These are phyloP conservation scores for Neopestalotiopsis clavispora DNA, from an alignment of 2,329 filamentous ascomycete genomes.

Conservation along the genomic window DNA sequence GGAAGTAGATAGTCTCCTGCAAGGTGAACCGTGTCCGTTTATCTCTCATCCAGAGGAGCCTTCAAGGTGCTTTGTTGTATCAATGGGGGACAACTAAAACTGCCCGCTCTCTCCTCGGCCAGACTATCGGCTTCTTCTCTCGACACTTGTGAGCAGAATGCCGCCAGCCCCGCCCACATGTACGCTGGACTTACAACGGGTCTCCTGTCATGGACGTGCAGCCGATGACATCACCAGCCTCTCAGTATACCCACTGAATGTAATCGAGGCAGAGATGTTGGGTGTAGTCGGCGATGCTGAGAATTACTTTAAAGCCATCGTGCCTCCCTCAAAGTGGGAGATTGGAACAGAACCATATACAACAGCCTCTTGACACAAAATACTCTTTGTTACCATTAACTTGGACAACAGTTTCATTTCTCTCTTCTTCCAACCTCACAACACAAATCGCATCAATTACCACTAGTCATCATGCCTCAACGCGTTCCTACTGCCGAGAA, in stretches of 20 bases:
- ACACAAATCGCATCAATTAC: constrained; percentile 14
- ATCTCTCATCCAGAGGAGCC: neutral
- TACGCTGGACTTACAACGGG: neutral
- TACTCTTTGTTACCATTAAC: neutral
- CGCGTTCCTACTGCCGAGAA: constrained; percentile 59
- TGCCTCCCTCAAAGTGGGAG: neutral
- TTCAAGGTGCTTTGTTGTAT: neutral
- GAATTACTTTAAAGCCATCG: neutral
- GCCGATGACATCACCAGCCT: constrained; percentile 20
- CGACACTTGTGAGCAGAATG: neutral
- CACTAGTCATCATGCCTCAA: constrained; percentile 55
- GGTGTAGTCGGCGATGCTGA: neutral
- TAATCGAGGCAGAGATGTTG: neutral
- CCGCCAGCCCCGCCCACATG: neutral
- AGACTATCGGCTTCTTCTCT: constrained; percentile 6
- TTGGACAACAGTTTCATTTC: neutral
- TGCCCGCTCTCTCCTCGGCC: constrained; percentile 20
- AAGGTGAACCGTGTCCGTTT: neutral
- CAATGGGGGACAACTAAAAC: neutral
- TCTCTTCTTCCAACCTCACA: neutral
- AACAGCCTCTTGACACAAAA: neutral
- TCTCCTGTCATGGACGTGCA: constrained; percentile 21
- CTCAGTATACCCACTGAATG: constrained; percentile 15
- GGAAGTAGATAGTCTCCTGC: neutral
- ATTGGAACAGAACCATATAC: neutral